A percentile compares a stretch with the other conserved stretches of the same genome.
Evolutionary conservation across 2,329 filamentous ascomycete species (phyloP).

Genomic region (Penicillium vulpinum): DNA sequence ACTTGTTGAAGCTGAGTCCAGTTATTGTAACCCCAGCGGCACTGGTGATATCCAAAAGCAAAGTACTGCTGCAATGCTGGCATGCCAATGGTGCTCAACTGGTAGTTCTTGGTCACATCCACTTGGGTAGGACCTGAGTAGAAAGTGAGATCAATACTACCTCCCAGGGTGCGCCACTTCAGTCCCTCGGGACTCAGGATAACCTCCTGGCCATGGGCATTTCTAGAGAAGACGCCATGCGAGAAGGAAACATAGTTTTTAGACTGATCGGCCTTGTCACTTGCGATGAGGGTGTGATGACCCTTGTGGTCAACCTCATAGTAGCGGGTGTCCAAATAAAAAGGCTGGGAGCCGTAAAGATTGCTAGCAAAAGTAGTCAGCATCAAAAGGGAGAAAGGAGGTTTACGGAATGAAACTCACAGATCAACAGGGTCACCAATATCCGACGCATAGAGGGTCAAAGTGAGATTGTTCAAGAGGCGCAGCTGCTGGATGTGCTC

Average conservation of each 20-base stretch:
- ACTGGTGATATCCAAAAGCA: conserved; percentile 80
- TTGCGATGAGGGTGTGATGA: conserved; percentile 54
- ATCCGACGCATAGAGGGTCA: conserved; percentile 69
- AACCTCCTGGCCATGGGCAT: conserved; percentile 74
- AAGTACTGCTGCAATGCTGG: conserved; percentile 81
- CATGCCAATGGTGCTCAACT: conserved; percentile 64
- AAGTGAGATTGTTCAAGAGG: conserved; percentile 71
- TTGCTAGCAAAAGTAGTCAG: conserved; percentile 47
- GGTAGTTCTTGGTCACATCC: conserved; percentile 70
- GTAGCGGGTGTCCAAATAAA: conserved; percentile 79
- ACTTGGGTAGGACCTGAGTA: conserved; percentile 69
- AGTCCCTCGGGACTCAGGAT: conserved; percentile 63
- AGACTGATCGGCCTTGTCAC: conserved; percentile 53
- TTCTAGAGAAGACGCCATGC: conserved; percentile 76
- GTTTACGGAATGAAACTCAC: conserved; percentile 24
- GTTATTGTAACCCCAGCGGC: conserved; percentile 77
- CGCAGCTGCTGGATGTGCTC: conserved; percentile 71
- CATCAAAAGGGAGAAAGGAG: neutral
- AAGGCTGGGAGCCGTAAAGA: conserved; percentile 73
- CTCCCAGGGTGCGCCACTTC: conserved; percentile 73
- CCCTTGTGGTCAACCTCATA: conserved; percentile 58
- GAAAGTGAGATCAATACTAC: conserved; percentile 77
- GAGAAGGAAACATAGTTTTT: conserved; percentile 65
- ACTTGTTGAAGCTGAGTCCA: conserved; percentile 66
- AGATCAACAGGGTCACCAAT: conserved; percentile 56